Evolutionary conservation across 345 rosid genomes (phyloP).

Genomic region (Hibiscus syriacus): DNA sequence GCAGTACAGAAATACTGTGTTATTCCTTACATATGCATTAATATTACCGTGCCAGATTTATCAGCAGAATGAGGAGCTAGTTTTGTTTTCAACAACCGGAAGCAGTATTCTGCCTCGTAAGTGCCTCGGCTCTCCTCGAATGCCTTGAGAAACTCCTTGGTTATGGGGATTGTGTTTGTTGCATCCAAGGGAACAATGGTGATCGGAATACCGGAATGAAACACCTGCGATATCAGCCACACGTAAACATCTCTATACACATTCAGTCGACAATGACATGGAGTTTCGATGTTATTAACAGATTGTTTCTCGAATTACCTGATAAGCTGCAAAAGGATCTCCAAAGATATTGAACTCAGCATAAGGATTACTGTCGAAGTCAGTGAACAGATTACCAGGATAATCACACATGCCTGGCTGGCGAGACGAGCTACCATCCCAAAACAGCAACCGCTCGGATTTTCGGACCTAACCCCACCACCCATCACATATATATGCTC

Average conservation of each 20-base stretch:
- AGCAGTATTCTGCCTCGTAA: slow-evolving; percentile 72
- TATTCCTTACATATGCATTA: neutral
- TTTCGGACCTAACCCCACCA: slow-evolving; percentile 55
- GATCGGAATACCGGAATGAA: slow-evolving; percentile 79
- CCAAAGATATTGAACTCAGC: slow-evolving; percentile 81
- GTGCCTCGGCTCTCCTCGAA: slow-evolving; percentile 55
- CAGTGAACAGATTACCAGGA: slow-evolving; percentile 64
- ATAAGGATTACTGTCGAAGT: slow-evolving; percentile 62
- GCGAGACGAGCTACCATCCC: slow-evolving; percentile 35
- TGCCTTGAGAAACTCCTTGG: slow-evolving; percentile 41
- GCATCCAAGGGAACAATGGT: slow-evolving; percentile 86
- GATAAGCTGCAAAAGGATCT: slow-evolving; percentile 90
- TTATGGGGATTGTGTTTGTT: slow-evolving; percentile 71
- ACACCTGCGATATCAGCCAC: slow-evolving; percentile 36
- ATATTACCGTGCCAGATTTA: slow-evolving; percentile 56
- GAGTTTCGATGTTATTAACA: no score
- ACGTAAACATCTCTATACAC: no score
- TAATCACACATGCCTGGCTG: slow-evolving; percentile 53
- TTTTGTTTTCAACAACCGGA: slow-evolving; percentile 44
- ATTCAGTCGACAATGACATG: neutral
- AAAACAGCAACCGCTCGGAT: slow-evolving; percentile 70
- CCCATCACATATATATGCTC: no score
- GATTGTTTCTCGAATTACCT: slow-evolving; percentile 27
- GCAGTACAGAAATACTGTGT: neutral
- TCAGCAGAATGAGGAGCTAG: slow-evolving; percentile 55